These are phyloP conservation scores for Pascua guehoae DNA, from an alignment of 1,284 basidiomycete species.

Conservation along the genomic window DNA sequence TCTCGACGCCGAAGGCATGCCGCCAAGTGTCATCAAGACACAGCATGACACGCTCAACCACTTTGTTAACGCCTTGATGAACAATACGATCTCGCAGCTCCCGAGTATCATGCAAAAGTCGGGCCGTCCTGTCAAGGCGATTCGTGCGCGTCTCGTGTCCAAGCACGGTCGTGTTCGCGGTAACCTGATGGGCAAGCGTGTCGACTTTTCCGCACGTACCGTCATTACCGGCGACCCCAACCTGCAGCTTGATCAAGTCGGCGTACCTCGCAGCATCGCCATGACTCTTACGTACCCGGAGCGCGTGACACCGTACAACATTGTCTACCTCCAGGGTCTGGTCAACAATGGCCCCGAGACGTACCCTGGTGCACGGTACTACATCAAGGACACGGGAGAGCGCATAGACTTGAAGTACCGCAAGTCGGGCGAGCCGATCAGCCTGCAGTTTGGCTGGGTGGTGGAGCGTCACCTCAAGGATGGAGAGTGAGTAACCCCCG, in stretches of 20 bases:
- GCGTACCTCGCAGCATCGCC: slow-evolving; percentile 94
- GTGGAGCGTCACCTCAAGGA: slow-evolving; percentile 97
- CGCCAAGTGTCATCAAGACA: slow-evolving; percentile 91
- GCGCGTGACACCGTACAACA: slow-evolving; percentile 97
- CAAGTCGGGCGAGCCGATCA: slow-evolving; percentile 92
- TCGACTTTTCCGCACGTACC: slow-evolving; percentile 97
- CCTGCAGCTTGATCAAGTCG: slow-evolving; percentile 92
- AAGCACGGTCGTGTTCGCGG: slow-evolving; percentile 98
- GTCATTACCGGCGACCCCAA: slow-evolving; percentile 99
- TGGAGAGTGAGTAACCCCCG: slow-evolving; percentile 59
- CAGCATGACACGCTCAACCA: slow-evolving; percentile 97
- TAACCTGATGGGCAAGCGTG: slow-evolving; percentile 99
- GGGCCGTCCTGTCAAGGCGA: slow-evolving; percentile 95
- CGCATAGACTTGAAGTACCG: slow-evolving; percentile 96
- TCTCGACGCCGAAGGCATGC: slow-evolving; percentile 95
- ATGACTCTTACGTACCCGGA: slow-evolving; percentile 98
- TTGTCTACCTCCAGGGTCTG: slow-evolving; percentile 87
- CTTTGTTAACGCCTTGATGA: slow-evolving; percentile 99
- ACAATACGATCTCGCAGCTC: slow-evolving; percentile 98
- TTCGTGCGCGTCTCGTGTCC: slow-evolving; percentile 95
- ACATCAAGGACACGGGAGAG: slow-evolving; percentile 96
- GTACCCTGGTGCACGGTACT: slow-evolving; percentile 95
- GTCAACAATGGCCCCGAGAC: slow-evolving; percentile 94
- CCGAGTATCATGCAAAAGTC: slow-evolving; percentile 97
- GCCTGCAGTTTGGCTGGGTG: slow-evolving; percentile 95